Evolutionary conservation across 1,139 yeast genomes (phyloP).

Genomic region (Yamadazyma aaseri): DNA sequence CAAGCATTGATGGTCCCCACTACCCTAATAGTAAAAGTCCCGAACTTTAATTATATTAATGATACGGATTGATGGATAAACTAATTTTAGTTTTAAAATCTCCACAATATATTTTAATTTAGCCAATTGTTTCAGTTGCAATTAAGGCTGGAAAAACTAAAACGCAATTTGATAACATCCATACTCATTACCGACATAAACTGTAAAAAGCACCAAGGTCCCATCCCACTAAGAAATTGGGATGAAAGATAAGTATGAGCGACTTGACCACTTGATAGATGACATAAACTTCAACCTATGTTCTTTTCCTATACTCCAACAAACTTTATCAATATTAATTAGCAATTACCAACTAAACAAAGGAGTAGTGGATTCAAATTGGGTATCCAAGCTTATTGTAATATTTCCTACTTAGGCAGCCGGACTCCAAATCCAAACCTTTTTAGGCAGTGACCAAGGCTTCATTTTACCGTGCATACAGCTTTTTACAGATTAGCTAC

Average conservation of each 20-base stretch:
- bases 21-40: no score
- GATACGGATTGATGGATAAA: no score
- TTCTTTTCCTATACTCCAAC: neutral
- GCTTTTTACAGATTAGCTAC: neutral
- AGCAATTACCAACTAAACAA: neutral
- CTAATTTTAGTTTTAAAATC: no score
- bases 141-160: slow-evolving; percentile 2
- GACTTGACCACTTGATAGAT: no score
- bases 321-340: neutral
- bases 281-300: no score
- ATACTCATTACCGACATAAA: neutral
- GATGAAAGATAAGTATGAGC: no score
- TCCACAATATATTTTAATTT: neutral
- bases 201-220: neutral
- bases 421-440: neutral
- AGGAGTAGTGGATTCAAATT: neutral
- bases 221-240: neutral
- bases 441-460: neutral
- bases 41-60: no score
- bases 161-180: neutral
- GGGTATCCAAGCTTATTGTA: neutral
- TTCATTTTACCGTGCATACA: neutral
- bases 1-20: no score
- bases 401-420: neutral
- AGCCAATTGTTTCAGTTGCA: no score